These are phyloP conservation scores for Boletus reticuloceps DNA, from an alignment of 768 basidiomycete genomes.

Conservation along the genomic window DNA sequence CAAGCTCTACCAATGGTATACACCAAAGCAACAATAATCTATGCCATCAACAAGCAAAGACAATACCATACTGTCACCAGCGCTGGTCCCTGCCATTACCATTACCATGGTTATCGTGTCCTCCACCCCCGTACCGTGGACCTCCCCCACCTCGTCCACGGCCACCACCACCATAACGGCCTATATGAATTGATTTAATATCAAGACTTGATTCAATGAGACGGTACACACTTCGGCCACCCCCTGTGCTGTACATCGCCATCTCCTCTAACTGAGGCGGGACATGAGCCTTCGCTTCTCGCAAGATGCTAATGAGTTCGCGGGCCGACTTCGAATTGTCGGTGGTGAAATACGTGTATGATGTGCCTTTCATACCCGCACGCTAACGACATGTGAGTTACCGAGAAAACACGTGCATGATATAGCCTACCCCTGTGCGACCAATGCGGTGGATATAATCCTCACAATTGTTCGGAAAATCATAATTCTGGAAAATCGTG, in stretches of 20 bases:
- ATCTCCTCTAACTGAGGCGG: slow-evolving; percentile 93
- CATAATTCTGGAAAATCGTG: slow-evolving; percentile 67
- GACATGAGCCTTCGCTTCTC: slow-evolving; percentile 82
- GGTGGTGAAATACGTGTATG: slow-evolving; percentile 96
- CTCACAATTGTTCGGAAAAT: slow-evolving; percentile 97
- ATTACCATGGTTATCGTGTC: slow-evolving; percentile 21
- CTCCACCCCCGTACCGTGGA: slow-evolving; percentile 22
- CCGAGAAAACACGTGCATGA: neutral
- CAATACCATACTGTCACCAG: slow-evolving; percentile 16
- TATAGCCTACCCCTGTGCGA: slow-evolving; percentile 76
- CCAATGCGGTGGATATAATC: slow-evolving; percentile 99
- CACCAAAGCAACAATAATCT: slow-evolving; percentile 20
- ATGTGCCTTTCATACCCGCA: slow-evolving; percentile 87
- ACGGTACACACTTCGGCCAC: slow-evolving; percentile 57
- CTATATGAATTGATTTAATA: slow-evolving; percentile 33
- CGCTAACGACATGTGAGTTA: slow-evolving; percentile 48
- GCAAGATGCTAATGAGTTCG: slow-evolving; percentile 82
- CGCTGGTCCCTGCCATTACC: slow-evolving; percentile 21
- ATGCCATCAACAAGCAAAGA: slow-evolving; percentile 12
- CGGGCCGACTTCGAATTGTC: slow-evolving; percentile 94
- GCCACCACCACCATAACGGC: slow-evolving; percentile 53
- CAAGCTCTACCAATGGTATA: slow-evolving; percentile 25
- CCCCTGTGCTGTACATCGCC: slow-evolving; percentile 82
- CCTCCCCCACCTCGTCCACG: slow-evolving; percentile 24
- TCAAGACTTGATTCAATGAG: neutral